Conservation (phyloP, 148 eudicot species). For the Vaccinium myrtillus region DNA sequence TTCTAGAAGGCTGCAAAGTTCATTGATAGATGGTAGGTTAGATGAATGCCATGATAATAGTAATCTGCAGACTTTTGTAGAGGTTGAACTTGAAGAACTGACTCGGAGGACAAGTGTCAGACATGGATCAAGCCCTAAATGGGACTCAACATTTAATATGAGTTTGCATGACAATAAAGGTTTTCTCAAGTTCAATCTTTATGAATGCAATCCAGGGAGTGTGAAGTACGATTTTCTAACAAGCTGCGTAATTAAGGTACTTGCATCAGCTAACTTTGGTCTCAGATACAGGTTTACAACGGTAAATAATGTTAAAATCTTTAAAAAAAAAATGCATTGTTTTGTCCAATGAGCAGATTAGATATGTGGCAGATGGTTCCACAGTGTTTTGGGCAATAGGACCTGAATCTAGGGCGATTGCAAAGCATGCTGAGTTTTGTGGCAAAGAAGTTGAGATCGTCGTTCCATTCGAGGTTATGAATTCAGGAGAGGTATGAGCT, state of each 20-base stretch:
- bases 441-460: constrained; percentile 79
- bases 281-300: no score
- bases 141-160: constrained; percentile 90
- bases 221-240: constrained; percentile 76
- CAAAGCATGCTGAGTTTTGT: constrained; percentile 62
- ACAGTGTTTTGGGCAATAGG: constrained; percentile 95
- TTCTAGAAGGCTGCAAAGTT: constrained; percentile 41
- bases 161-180: constrained; percentile 78
- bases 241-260: constrained; percentile 91
- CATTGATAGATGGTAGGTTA: constrained; percentile 24
- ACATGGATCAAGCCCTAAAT: constrained; percentile 65
- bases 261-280: neutral
- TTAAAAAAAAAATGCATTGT: neutral
- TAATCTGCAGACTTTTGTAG: constrained; percentile 79
- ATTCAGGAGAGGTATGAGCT: constrained; percentile 66
- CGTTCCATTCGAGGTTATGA: constrained; percentile 74
- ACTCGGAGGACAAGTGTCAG: constrained; percentile 71
- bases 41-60: constrained; percentile 37
- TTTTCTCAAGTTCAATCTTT: constrained; percentile 63
- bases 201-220: constrained; percentile 66
- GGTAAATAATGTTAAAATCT: no score
- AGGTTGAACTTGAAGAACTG: constrained; percentile 87
- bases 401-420: constrained; percentile 65
- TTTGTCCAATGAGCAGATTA: constrained; percentile 45
- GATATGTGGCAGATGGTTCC: constrained; percentile 73